Conservation (phyloP, 2,329 filamentous ascomycete species). For the Neopestalotiopsis clavispora region DNA sequence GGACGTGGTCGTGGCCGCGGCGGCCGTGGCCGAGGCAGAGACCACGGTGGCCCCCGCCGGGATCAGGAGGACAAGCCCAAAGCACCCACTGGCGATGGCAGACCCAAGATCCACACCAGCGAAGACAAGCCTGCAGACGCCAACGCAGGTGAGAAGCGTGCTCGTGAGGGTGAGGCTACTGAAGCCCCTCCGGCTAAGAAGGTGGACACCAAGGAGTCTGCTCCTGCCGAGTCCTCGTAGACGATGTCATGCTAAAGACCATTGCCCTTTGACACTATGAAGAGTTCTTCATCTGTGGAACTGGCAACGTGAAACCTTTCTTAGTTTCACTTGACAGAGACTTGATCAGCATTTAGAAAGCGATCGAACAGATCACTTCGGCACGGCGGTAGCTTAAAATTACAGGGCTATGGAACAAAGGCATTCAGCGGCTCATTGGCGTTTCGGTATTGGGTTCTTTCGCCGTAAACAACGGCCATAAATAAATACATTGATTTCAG, state of each 20-base stretch:
- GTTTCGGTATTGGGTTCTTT: slow-evolving; percentile 7
- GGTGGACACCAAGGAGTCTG: slow-evolving; percentile 56
- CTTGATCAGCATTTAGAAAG: background rate
- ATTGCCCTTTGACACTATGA: background rate
- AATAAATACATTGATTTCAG: background rate
- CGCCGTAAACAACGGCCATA: background rate
- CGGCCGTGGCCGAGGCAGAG: slow-evolving; percentile 43
- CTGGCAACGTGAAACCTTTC: background rate
- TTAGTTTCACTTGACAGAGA: slow-evolving; percentile 4
- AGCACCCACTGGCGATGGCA: slow-evolving; percentile 36
- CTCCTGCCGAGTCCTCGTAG: slow-evolving; percentile 28
- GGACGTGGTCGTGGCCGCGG: slow-evolving; percentile 43
- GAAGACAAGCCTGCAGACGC: slow-evolving; percentile 35
- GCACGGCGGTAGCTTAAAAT: background rate
- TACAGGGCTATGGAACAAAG: background rate
- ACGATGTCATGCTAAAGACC: background rate
- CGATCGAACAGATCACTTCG: too few species aligned
- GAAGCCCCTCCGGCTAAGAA: slow-evolving; percentile 65
- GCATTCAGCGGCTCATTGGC: slow-evolving; percentile 10
- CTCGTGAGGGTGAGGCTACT: slow-evolving; percentile 51
- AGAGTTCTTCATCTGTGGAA: background rate
- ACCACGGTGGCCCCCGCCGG: slow-evolving; percentile 40
- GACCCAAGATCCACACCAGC: slow-evolving; percentile 51
- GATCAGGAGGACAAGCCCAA: slow-evolving; percentile 34
- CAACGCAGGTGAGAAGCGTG: slow-evolving; percentile 55